Base-by-base conservation (phyloP, 2,329 filamentous ascomycete genomes). In the Neobulgaria alba region DNA sequence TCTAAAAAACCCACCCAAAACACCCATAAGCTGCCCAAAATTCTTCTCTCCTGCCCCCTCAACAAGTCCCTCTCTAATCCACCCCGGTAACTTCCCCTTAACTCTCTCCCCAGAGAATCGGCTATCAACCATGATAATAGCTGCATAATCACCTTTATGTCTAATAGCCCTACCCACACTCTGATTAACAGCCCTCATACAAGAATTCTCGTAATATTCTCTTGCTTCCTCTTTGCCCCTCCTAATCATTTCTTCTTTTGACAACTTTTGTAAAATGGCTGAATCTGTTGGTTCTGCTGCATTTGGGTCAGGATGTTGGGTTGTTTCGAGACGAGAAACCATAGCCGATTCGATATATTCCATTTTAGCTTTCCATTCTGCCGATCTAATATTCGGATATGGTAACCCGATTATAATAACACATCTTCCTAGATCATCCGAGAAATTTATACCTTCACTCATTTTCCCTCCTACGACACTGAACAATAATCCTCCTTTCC, bases 401-500 rank as follows among this genome's bases (percentile, higher is more conserved):
- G 92, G 92, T 3, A 98, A 67, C 0, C 92, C 92, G 10, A 96
- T 77, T n/a, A 96, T 83, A 10, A 94, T 68, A 7, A 98, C 88
- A 39, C 85, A 90, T 18, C 92, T 80, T 1, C 92, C 92, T 0
- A 98, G 77, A 3, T 74, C 72, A 63, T 98, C 89, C 0, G 86
- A 90, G 66, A 98, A 98, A 64, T 98, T 98, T 66, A 98, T 98
- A 50, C 92, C 92, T 64, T 98, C 92, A 43, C 86, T 94, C 65
- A 98, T 82, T 52, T 90, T 94, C 10, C 92, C 92, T 40, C 90
- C 90, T 2, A 98, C 82, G 3, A 98, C 89, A 39, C 87, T 89
- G 18, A 98, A 74, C 0, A 98, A 73, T 0, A 96, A 66, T 0
- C 85, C 90, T 0, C 89, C 89, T 35, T 73, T 69, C 2, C 61